Base-by-base conservation (phyloP, 352 stramenopile genomes). In the Pythium utonaiense region DNA sequence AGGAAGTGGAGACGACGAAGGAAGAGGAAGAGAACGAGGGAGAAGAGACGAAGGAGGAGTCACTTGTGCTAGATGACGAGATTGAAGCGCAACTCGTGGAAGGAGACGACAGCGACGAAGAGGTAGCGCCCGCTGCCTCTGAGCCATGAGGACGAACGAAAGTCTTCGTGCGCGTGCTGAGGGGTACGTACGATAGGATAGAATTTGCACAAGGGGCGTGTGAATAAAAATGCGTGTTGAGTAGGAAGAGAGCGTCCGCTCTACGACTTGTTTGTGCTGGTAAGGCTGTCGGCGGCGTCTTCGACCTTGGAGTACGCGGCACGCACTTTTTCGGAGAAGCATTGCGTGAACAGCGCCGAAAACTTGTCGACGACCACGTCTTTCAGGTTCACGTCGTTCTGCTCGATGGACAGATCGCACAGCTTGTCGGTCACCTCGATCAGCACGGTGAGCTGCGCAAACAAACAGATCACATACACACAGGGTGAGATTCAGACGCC, bases 301-400 rank as follows among this genome's bases (percentile, higher is more conserved):
- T 91, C 81, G 12, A 85, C 76, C 49, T 88, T 88, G 8, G 70
- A 70, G 65, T 86, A 89, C 27, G 83, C 69, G 0, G 67, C 64
- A 28, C 73, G 67, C 16, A 89, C 53, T 48, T 85, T 87, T 31
- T 91, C 77, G 9, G 78, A 84, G 64, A 93, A 93, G 60, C 81
- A 93, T 27, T 89, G 76, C 17, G 81, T 86, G 64, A 91, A 90
- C 12, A 86, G 63, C 41, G 82, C 70, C 9, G 73, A 80, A 22
- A 89, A 63, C 57, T 85, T 81, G 57, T 78, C 76, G 28, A 89
- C 57, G 33, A 91, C 71, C 3, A 88, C 71, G 47, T 90, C 76
- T 64, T 93, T 91, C 5, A 91, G 48, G 48, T 78, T 86, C 48
- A 86, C 62, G 27, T 93, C 80, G 53, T 85, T 81, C 49, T 93